phyloP scores from a whole-genome alignment of 2,329 filamentous ascomycete species.

The Hypoxylon sp. region DNA sequence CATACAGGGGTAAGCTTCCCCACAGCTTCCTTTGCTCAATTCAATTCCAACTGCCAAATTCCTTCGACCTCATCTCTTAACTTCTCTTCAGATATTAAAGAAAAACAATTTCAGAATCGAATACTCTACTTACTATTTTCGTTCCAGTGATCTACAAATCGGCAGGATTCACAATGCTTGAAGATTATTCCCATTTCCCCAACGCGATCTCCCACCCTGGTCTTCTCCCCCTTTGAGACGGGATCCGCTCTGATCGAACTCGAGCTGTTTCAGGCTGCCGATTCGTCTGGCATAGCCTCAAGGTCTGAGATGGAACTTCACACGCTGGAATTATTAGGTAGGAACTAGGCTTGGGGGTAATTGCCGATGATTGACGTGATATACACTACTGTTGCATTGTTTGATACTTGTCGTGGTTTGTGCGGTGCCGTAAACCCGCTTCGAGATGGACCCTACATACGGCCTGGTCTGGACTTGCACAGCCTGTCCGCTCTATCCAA shows the following conservation, averaged over 20 bases:
- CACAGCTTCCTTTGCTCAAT: slow-evolving; percentile 17
- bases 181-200: slow-evolving; percentile 20
- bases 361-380: slow-evolving; percentile 28
- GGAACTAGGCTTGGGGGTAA: slow-evolving; percentile 18
- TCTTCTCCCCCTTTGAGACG: slow-evolving; percentile 40
- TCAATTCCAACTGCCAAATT: slow-evolving; percentile 12
- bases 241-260: slow-evolving; percentile 48
- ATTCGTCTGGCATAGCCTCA: slow-evolving; percentile 44
- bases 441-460: slow-evolving; percentile 17
- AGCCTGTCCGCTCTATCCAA: slow-evolving; percentile 23
- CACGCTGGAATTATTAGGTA: slow-evolving; percentile 16
- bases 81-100: slow-evolving; percentile 7
- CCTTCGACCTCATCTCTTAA: slow-evolving; percentile 17
- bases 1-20: slow-evolving; percentile 18
- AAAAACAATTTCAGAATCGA: not conserved
- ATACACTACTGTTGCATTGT: slow-evolving; percentile 17
- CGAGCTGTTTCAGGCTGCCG: slow-evolving; percentile 47
- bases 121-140: not conserved
- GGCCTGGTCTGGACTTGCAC: slow-evolving; percentile 1
- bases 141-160: slow-evolving; percentile 12
- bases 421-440: slow-evolving; percentile 19
- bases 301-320: slow-evolving; percentile 17
- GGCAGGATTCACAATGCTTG: slow-evolving; percentile 13
- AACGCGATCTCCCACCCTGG: slow-evolving; percentile 30
- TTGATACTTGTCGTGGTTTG: slow-evolving; percentile 17